Percentiles rank a stretch among this genome's conserved stretches.
phyloP scores from a whole-genome alignment of 257 asterid genomes.

The Solanum ossicruentum region DNA sequence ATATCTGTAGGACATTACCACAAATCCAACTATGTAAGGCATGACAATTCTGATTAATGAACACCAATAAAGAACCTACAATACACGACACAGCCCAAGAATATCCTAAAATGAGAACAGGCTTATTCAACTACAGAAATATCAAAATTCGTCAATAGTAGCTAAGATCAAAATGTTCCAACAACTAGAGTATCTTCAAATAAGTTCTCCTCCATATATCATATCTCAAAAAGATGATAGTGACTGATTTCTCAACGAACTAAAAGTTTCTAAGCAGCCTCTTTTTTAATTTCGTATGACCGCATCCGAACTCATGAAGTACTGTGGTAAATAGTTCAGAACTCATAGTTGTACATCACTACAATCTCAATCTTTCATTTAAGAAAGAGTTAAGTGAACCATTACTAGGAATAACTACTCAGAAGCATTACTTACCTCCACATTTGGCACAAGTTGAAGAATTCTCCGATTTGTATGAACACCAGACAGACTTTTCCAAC shows the following conservation, averaged over 20 bases:
- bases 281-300: background rate
- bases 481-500: slow-evolving; percentile 50
- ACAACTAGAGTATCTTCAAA: background rate
- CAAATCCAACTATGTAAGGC: background rate
- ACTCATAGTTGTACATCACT: background rate
- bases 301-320: background rate
- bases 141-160: background rate
- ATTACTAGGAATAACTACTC: background rate
- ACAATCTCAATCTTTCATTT: background rate
- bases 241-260: background rate
- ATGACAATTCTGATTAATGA: background rate
- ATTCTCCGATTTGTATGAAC: slow-evolving; percentile 36
- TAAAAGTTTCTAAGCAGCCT: background rate
- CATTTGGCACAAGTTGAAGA: slow-evolving; percentile 29
- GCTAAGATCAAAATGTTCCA: background rate
- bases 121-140: background rate
- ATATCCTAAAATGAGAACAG: background rate
- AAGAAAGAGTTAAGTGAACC: background rate
- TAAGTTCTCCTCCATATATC: background rate
- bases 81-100: background rate
- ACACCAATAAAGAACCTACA: background rate
- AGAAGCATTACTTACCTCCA: slow-evolving; percentile 20
- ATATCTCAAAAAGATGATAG: background rate
- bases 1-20: slow-evolving; percentile 12
- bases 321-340: background rate